Evolutionary conservation across 768 basidiomycete genomes (phyloP).

Genomic region (Tubosaeta sp.): DNA sequence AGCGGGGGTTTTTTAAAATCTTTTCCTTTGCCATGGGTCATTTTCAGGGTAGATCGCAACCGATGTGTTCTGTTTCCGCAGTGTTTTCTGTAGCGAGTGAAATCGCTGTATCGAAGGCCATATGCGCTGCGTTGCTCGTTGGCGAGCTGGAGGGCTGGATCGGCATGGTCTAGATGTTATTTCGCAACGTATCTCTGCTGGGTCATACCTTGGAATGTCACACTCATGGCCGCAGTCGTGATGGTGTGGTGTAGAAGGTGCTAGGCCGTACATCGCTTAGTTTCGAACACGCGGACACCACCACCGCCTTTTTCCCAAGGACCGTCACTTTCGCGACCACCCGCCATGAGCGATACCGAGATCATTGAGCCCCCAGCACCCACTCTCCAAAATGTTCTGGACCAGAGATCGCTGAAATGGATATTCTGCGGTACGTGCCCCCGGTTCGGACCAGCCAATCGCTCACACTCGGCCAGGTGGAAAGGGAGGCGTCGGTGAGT

Average conservation of each 20-base stretch:
- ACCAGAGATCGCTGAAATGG: conserved; percentile 94
- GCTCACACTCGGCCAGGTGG: conserved; percentile 57
- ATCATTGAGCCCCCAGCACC: conserved; percentile 58
- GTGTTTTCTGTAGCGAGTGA: conserved; percentile 87
- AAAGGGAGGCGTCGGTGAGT: conserved; percentile 95
- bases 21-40: conserved; percentile 84
- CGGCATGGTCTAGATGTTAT: conserved; percentile 1
- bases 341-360: conserved; percentile 33
- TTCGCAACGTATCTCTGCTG: neutral
- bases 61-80: conserved; percentile 89
- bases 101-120: conserved; percentile 88
- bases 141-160: conserved; percentile 70
- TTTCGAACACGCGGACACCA: conserved; percentile 17
- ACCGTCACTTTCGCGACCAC: conserved; percentile 7
- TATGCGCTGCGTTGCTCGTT: conserved; percentile 90
- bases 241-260: conserved; percentile 15
- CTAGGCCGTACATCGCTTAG: conserved; percentile 8
- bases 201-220: conserved; percentile 41
- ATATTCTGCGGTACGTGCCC: conserved; percentile 87
- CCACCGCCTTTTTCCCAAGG: conserved; percentile 1
- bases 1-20: conserved; percentile 84
- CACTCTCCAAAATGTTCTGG: conserved; percentile 90
- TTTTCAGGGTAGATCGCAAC: conserved; percentile 76
- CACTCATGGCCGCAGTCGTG: conserved; percentile 18
- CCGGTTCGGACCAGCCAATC: conserved; percentile 10